These are phyloP conservation scores for Magnaporthiopsis poae DNA, from an alignment of 2,329 filamentous ascomycete species.

Conservation along the genomic window DNA sequence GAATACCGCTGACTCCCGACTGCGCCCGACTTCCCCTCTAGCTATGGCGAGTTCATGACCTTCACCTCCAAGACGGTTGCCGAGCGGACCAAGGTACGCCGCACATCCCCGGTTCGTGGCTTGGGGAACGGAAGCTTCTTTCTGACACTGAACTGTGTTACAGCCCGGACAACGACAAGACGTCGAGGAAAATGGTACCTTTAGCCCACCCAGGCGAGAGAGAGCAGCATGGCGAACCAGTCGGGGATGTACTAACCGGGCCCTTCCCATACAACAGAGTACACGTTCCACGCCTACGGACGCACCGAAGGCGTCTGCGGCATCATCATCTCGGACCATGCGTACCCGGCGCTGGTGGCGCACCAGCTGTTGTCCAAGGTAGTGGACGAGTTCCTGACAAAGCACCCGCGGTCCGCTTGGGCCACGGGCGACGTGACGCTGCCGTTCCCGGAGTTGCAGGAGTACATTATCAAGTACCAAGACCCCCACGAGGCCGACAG, in stretches of 20 bases:
- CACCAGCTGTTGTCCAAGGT: conserved; percentile 83
- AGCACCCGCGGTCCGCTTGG: conserved; percentile 57
- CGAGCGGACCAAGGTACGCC: conserved; percentile 52
- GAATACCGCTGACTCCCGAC: neutral
- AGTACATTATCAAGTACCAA: conserved; percentile 67
- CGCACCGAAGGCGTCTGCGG: conserved; percentile 65
- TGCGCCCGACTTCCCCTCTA: conserved; percentile 12
- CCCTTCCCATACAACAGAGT: conserved; percentile 30
- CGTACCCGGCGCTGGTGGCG: conserved; percentile 68
- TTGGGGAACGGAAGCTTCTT: neutral
- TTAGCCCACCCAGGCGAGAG: conserved; percentile 1
- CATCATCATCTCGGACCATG: conserved; percentile 67
- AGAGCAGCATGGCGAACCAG: neutral
- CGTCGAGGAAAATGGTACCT: conserved; percentile 68
- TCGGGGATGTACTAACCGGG: neutral
- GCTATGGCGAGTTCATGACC: conserved; percentile 55
- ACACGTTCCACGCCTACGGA: conserved; percentile 70
- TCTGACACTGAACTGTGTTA: neutral
- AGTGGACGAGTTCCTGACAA: conserved; percentile 73
- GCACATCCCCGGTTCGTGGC: neutral
- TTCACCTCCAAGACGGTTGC: conserved; percentile 81
- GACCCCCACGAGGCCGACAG: conserved; percentile 79
- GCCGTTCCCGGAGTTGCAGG: conserved; percentile 63
- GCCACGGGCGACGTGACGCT: conserved; percentile 43
- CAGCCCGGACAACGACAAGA: conserved; percentile 69